Percentiles rank a stretch among this genome's conserved stretches.
phyloP scores from a whole-genome alignment of 345 rosid genomes.

The Corchorus olitorius region DNA sequence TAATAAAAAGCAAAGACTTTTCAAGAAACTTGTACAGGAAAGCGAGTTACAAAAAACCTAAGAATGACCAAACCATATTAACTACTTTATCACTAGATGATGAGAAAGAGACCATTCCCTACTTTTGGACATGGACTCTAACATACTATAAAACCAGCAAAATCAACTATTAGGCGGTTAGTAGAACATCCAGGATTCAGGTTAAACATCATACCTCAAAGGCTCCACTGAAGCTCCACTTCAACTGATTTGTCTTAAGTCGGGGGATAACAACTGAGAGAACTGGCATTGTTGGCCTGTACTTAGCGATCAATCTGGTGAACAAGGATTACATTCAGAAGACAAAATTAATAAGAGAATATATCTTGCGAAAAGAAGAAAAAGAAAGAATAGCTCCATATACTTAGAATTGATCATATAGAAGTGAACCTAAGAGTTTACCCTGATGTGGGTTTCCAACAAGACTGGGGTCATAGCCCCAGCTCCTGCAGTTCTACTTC shows the following conservation, averaged over 20 bases:
- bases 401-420: neutral
- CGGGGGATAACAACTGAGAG: constrained; percentile 96
- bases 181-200: neutral
- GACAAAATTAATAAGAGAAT: no score
- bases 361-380: neutral
- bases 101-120: neutral
- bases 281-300: constrained; percentile 98
- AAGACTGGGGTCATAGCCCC: no score
- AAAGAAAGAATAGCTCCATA: neutral
- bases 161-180: neutral
- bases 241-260: constrained; percentile 93
- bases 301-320: constrained; percentile 93
- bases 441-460: no score
- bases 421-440: neutral
- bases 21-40: neutral
- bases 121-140: neutral
- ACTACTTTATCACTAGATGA: neutral
- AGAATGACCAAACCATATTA: neutral
- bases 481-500: no score
- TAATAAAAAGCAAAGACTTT: neutral
- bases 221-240: constrained; percentile 97
- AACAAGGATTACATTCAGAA: neutral
- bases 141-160: neutral
- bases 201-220: constrained; percentile 66
- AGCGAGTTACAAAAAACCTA: neutral